Percentiles rank a stretch among this genome's conserved stretches.
phyloP scores from a whole-genome alignment of 139 green algal genomes.

The Chlamydomonas schloesseri region DNA sequence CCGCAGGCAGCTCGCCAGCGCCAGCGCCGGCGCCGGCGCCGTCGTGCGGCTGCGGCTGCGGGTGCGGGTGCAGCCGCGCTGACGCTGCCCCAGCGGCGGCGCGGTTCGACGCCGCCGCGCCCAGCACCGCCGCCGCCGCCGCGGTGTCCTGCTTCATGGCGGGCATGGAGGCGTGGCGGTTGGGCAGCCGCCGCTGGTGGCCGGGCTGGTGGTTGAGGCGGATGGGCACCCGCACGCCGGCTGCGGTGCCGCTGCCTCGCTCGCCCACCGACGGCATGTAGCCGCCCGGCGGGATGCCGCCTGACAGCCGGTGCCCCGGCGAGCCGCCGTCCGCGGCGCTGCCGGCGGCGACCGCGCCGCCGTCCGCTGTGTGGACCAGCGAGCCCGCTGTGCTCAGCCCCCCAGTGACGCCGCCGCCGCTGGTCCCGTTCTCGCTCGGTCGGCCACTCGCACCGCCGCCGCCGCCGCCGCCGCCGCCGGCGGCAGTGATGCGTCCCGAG shows the following conservation, averaged over 20 bases:
- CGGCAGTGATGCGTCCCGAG: not conserved
- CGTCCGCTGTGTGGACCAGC: too few relatives aligned
- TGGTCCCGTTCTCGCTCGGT: not conserved
- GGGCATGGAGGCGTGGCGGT: slow-evolving; percentile 42
- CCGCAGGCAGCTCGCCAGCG: not conserved
- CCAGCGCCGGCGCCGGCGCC: too few relatives aligned
- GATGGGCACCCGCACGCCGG: not conserved
- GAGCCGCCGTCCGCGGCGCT: too few relatives aligned
- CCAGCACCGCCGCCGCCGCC: not conserved
- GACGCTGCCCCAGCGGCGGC: too few relatives aligned
- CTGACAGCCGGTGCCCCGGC: too few relatives aligned
- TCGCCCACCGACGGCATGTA: not conserved
- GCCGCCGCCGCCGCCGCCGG: not conserved
- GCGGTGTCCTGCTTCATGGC: slow-evolving; percentile 15
- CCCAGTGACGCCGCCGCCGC: too few relatives aligned
- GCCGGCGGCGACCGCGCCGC: too few relatives aligned
- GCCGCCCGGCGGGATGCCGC: too few relatives aligned
- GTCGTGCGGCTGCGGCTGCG: not conserved
- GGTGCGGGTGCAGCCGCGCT: not conserved
- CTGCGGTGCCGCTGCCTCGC: not conserved
- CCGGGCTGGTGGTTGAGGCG: slow-evolving; percentile 30
- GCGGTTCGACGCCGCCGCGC: too few relatives aligned
- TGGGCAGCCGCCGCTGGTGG: slow-evolving; percentile 30
- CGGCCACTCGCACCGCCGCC: not conserved
- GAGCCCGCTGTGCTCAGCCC: too few relatives aligned